Base-by-base conservation (phyloP, 176 grass and related monocot genomes). In the Urochloa ruziziensis region DNA sequence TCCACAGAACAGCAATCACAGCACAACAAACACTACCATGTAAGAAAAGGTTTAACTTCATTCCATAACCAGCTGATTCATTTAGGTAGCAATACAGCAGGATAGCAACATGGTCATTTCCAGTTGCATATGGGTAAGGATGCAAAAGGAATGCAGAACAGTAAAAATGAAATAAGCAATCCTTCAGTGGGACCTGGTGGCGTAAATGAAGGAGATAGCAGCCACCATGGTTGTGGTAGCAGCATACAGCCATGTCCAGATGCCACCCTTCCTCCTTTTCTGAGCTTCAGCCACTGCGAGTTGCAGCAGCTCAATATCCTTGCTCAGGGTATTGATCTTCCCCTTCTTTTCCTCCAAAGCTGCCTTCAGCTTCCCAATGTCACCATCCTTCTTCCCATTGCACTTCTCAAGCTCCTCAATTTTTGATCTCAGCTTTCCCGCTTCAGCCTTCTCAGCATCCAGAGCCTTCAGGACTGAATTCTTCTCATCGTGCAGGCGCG, bases 181-280 rank as follows among this genome's bases (percentile, higher is more conserved):
- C 84, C 60, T 83, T 89, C 68, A 94, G 1, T 62, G 28, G 61
- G 63, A 48, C 83, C 77, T 88, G 10, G 69, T 48, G 36, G 89
- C 92, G 79, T 89, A 94, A 33, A 89, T 87, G 67, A 94, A 54
- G 35, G 93, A 94, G 62, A 90, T 68, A 23, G 87, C 93, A 10
- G 90, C 87, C 25, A 94, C 53, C 80, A 88, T 67, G 47, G 90
- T 90, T 23, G 93, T 75, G 14, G 82, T 87, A 21, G 78, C 78
- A 2, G 85, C 87, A 86, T 83, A 90, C 36, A 94, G 33, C 90
- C 93, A 94, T 17, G 85, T 81, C 90, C 90, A 90, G 46, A 90
- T 58, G 60, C 82, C 82, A 67, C 54, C 82, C 75, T 86, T 90
- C 14, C 51, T 89, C 77, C 34, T 78, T 43, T 62, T 90, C 52